A percentile compares a stretch with the other conserved stretches of the same genome.
These are phyloP conservation scores for Coemansia sp. DNA, from an alignment of 192 early-diverging fungal species.

Conservation along the genomic window DNA sequence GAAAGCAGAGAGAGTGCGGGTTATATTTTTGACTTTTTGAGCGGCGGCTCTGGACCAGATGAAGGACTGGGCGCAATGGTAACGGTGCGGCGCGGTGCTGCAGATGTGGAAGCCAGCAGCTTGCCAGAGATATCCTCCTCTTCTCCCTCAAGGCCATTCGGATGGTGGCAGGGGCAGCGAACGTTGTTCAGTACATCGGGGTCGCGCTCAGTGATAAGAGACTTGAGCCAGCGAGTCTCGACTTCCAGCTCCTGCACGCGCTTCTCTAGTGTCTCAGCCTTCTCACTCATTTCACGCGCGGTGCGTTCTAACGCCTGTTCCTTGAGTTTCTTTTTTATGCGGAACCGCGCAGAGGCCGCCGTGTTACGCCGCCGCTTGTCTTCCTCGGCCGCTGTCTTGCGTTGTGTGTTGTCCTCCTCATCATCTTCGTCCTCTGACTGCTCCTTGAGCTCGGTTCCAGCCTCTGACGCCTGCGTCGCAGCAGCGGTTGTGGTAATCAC, in stretches of 20 bases:
- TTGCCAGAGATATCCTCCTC: not conserved
- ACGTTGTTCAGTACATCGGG: constrained; percentile 43
- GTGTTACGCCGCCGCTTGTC: constrained; percentile 96
- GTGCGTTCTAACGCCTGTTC: constrained; percentile 84
- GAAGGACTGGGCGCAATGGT: constrained; percentile 25
- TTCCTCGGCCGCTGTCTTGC: constrained; percentile 58
- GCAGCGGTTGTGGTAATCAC: not conserved
- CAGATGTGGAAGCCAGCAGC: not conserved
- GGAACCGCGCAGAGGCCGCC: constrained; percentile 90
- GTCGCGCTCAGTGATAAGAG: constrained; percentile 78
- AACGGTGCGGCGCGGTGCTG: constrained; percentile 18
- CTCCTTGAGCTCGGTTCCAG: not conserved
- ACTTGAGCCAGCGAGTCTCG: constrained; percentile 88
- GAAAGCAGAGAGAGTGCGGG: not conserved
- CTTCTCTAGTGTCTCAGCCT: constrained; percentile 70
- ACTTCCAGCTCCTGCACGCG: constrained; percentile 81
- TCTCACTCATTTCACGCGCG: constrained; percentile 71
- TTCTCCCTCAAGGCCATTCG: constrained; percentile 28
- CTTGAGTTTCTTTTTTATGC: constrained; percentile 90
- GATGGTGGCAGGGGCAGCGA: constrained; percentile 53
- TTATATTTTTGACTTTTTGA: constrained; percentile 12
- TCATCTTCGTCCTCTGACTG: constrained; percentile 7
- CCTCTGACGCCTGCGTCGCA: not conserved
- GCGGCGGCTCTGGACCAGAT: constrained; percentile 3
- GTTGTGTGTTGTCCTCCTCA: constrained; percentile 11